Conservation (phyloP, 306 rosid genomes). For the Glycine tomentella region DNA sequence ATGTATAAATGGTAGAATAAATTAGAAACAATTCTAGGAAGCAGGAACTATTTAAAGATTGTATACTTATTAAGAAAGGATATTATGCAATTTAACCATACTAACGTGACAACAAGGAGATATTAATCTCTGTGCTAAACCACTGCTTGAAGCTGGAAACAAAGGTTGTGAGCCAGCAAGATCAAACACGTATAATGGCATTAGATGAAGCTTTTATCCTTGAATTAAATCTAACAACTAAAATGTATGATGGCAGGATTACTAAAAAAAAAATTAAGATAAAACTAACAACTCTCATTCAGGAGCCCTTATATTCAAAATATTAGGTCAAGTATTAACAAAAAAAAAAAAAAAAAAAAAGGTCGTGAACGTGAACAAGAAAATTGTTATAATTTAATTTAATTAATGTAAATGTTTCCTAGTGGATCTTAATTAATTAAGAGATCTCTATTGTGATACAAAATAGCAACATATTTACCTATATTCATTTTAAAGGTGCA, state of each 20-base stretch:
- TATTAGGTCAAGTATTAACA: not conserved
- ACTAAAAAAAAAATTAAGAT: slow-evolving; percentile 25
- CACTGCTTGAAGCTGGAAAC: slow-evolving; percentile 68
- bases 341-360: too few species aligned
- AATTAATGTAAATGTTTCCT: too few species aligned
- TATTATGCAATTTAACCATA: slow-evolving; percentile 29
- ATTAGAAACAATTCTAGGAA: not conserved
- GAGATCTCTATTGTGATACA: too few species aligned
- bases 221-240: slow-evolving; percentile 17
- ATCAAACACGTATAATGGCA: slow-evolving; percentile 42
- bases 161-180: slow-evolving; percentile 47
- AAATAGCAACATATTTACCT: too few species aligned
- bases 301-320: not conserved
- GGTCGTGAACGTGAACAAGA: too few species aligned
- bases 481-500: too few species aligned
- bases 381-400: too few species aligned
- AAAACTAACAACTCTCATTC: slow-evolving; percentile 15
- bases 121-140: slow-evolving; percentile 73
- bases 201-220: slow-evolving; percentile 35
- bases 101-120: slow-evolving; percentile 87
- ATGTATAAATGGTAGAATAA: not conserved
- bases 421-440: too few species aligned
- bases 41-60: not conserved
- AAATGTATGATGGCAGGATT: slow-evolving; percentile 20
- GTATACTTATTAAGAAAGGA: not conserved